phyloP scores from a whole-genome alignment of 257 asterid species.

The Solanum sitiens region DNA sequence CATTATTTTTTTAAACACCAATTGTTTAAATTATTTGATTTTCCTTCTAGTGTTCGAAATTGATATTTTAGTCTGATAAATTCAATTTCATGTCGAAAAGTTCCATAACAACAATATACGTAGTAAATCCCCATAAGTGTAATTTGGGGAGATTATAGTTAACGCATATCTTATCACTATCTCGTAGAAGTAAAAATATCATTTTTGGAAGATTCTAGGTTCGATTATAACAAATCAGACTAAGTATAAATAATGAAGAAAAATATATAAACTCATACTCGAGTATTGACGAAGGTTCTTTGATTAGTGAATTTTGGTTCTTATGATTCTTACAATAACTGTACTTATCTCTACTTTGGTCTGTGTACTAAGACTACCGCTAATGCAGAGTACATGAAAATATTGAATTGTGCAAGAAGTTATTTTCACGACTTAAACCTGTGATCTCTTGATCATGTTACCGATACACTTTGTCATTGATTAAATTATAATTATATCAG shows the following conservation, averaged over 20 bases:
- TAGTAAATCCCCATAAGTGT: too few species aligned
- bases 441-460: not conserved
- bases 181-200: accelerated
- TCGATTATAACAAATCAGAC: too few species aligned
- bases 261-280: not conserved
- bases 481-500: not conserved
- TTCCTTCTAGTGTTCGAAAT: accelerated
- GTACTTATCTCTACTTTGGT: accelerated
- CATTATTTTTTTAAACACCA: not conserved
- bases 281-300: not conserved
- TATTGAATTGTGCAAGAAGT: too few species aligned
- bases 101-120: not conserved
- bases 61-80: not conserved
- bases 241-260: not conserved
- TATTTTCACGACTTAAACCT: not conserved
- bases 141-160: too few species aligned
- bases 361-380: accelerated
- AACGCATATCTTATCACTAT: not conserved
- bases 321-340: not conserved
- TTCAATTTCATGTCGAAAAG: not conserved
- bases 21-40: not conserved
- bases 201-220: not conserved
- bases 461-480: not conserved
- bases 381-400: accelerated
- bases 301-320: not conserved